Conservation (phyloP, 371 early-diverging fungal genomes). For the Zopfochytrium polystomum region DNA sequence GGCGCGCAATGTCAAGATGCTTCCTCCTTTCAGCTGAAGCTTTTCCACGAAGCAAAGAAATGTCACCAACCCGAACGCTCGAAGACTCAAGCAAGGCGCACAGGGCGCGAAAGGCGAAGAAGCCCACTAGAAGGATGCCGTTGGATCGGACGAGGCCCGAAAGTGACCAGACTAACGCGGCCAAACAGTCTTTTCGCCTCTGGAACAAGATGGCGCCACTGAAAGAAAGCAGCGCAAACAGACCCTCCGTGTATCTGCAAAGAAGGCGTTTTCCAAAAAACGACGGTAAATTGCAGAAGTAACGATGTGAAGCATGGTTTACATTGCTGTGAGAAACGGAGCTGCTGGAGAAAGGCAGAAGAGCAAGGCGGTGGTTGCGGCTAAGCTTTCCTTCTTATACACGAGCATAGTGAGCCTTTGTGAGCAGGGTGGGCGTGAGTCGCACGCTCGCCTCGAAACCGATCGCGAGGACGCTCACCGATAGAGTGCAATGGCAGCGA, state of each 20-base stretch:
- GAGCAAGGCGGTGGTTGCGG: slow-evolving; percentile 65
- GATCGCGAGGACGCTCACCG: slow-evolving; percentile 34
- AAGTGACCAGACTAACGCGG: slow-evolving; percentile 62
- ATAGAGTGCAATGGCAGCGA: slow-evolving; percentile 72
- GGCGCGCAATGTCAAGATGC: background rate
- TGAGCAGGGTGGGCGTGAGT: background rate
- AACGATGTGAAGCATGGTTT: slow-evolving; percentile 18
- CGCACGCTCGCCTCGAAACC: too few species aligned
- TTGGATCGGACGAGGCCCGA: slow-evolving; percentile 74
- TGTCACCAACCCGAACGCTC: background rate
- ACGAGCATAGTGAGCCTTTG: slow-evolving; percentile 20
- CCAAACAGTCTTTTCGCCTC: slow-evolving; percentile 46
- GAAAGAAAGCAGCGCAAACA: slow-evolving; percentile 79
- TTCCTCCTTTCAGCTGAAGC: too few species aligned
- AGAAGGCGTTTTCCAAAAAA: background rate
- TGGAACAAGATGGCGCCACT: slow-evolving; percentile 65
- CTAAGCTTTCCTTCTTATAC: slow-evolving; percentile 38
- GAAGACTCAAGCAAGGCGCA: background rate
- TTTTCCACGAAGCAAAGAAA: background rate
- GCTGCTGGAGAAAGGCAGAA: slow-evolving; percentile 75
- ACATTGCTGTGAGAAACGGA: slow-evolving; percentile 85
- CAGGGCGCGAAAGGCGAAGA: slow-evolving; percentile 59
- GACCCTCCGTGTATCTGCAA: slow-evolving; percentile 76
- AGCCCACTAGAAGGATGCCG: slow-evolving; percentile 76
- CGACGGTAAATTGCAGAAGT: background rate